phyloP scores from a whole-genome alignment of 768 basidiomycete species.

The Suillus bovinus region DNA sequence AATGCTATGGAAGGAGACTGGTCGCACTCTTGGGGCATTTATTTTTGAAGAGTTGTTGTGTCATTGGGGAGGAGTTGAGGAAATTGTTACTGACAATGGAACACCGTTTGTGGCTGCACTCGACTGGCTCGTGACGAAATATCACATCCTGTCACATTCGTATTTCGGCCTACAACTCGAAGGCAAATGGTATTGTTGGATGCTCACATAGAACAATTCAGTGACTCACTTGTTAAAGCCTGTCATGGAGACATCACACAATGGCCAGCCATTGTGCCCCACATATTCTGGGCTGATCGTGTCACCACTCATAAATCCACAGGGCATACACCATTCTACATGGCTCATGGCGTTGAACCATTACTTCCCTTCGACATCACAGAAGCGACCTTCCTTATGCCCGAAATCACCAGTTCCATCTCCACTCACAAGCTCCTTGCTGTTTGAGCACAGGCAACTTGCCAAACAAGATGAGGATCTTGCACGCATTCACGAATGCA shows the following conservation, averaged over 20 bases:
- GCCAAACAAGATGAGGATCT: too few relatives aligned
- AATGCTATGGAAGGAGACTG: slow-evolving; percentile 30
- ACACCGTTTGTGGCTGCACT: slow-evolving; percentile 29
- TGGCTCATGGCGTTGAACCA: too few relatives aligned
- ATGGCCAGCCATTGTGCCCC: too few relatives aligned
- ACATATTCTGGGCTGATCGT: too few relatives aligned
- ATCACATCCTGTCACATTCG: slow-evolving; percentile 39
- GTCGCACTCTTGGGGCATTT: slow-evolving; percentile 26
- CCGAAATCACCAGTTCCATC: neutral
- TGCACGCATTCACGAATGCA: neutral
- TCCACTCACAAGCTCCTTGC: too few relatives aligned
- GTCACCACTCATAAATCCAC: too few relatives aligned
- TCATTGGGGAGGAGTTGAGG: slow-evolving; percentile 41
- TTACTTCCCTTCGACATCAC: too few relatives aligned
- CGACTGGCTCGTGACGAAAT: slow-evolving; percentile 23
- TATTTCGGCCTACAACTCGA: slow-evolving; percentile 44
- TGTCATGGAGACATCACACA: too few relatives aligned
- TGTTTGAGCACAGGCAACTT: too few relatives aligned
- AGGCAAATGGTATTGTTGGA: slow-evolving; percentile 42
- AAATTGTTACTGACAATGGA: slow-evolving; percentile 51
- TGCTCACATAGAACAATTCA: slow-evolving; percentile 29
- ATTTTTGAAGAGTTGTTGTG: slow-evolving; percentile 37
- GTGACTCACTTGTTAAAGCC: slow-evolving; percentile 37
- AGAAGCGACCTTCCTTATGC: too few relatives aligned
- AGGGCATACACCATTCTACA: too few relatives aligned